phyloP scores from a whole-genome alignment of 148 eudicot genomes.

The Hydrangea macrophylla region DNA sequence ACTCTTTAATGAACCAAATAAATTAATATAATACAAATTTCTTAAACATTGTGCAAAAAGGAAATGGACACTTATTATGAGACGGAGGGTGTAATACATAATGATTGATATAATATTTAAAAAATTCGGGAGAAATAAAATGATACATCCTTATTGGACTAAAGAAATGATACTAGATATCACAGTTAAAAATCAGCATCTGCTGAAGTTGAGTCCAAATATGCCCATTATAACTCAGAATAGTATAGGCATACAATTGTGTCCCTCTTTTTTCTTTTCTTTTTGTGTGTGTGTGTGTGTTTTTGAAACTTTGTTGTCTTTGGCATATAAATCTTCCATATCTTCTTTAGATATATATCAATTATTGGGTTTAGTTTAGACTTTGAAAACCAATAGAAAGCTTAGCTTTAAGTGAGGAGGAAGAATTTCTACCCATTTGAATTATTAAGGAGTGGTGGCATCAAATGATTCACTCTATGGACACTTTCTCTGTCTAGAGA shows the following conservation, averaged over 20 bases:
- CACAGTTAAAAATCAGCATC: background rate
- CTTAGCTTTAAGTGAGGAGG: conserved; percentile 7
- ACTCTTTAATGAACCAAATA: too few relatives aligned
- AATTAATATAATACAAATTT: too few relatives aligned
- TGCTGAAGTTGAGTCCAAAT: background rate
- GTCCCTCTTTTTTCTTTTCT: background rate
- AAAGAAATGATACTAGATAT: conserved; percentile 5
- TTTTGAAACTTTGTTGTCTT: too few relatives aligned
- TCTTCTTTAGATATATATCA: too few relatives aligned
- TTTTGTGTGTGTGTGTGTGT: too few relatives aligned
- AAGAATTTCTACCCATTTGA: conserved; percentile 11
- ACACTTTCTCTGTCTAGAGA: background rate
- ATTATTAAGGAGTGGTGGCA: conserved; percentile 6
- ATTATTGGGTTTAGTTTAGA: background rate
- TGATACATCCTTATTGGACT: conserved; percentile 6
- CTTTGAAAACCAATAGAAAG: conserved; percentile 6
- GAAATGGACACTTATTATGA: too few relatives aligned
- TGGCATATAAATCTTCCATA: too few relatives aligned
- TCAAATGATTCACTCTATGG: conserved; percentile 19
- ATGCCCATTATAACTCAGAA: background rate
- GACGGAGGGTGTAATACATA: too few relatives aligned
- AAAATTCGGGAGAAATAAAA: too few relatives aligned
- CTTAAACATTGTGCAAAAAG: too few relatives aligned
- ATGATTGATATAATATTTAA: too few relatives aligned
- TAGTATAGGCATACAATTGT: background rate